Base-by-base conservation (phyloP, 1,284 basidiomycete genomes). In the Blastosporella zonata region DNA sequence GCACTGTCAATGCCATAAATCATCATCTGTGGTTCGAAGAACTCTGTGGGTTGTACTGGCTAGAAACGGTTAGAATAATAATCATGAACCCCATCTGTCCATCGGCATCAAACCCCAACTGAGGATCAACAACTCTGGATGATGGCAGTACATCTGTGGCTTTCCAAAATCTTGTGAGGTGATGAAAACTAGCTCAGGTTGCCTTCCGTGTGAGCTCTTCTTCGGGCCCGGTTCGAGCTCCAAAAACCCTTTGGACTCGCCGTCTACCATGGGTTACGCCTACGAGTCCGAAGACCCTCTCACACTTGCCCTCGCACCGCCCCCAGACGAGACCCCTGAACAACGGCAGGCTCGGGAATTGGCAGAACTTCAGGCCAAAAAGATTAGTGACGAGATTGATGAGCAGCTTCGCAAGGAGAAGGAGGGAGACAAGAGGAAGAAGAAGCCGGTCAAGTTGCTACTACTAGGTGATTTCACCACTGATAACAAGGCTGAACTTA, bases 301-400 rank as follows among this genome's bases (percentile, higher is more conserved):
- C 17, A 67, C 79, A 12, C 56, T 70, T 44, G 73, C 77, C 2
- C 67, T 83, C 23, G 72, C 74, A 9, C 84, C 85, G 1, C 84
- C 85, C 1, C 65, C 69, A 1, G 67, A 80, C 59, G 85, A 87
- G 57, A 74, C 79, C 0, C 65, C 70, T 1, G 74, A 77, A 23
- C 72, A 79, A 46, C 74, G 74, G 37, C 70, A 72, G 23, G 67
- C 64, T 12, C 69, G 85, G 23, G 77, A 82, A 55, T 67, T 65
- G 21, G 72, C 72, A 6, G 85, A 88, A 60, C 73, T 73, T 0
- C 77, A 82, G 51, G 84, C 83, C 0, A 74, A 75, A 58, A 70
- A 71, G 48, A 68, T 76, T 29, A 85, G 79, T 62, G 81, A 84
- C 39, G 73, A 77, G 52, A 88, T 88, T 55, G 85, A 88, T 69